Percentiles rank a stretch among this genome's conserved stretches.
phyloP scores from a whole-genome alignment of 2,329 filamentous ascomycete genomes.

The Pseudocercospora macadamiae region DNA sequence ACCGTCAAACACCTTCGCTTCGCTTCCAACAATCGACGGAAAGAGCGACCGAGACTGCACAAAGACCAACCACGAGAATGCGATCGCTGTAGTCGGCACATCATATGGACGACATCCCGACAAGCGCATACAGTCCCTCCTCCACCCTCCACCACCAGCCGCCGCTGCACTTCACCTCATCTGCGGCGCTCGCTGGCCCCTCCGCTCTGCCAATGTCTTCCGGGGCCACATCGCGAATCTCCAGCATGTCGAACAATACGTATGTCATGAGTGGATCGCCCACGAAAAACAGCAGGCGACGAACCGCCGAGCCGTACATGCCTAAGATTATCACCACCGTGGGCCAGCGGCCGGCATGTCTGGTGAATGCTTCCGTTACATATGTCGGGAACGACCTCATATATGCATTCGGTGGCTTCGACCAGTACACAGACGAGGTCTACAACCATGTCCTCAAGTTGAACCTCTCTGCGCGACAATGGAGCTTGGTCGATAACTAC shows the following conservation, averaged over 20 bases:
- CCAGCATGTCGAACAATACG: slow-evolving; percentile 63
- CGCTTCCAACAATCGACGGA: neutral
- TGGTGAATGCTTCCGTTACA: slow-evolving; percentile 98
- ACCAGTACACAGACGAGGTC: slow-evolving; percentile 97
- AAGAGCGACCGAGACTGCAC: neutral
- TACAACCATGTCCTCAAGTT: slow-evolving; percentile 96
- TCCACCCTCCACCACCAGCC: neutral
- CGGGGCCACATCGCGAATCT: slow-evolving; percentile 33
- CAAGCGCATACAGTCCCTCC: neutral
- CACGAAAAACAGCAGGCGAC: slow-evolving; percentile 61
- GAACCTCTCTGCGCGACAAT: slow-evolving; percentile 84
- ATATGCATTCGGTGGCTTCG: slow-evolving; percentile 96
- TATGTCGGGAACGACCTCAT: slow-evolving; percentile 91
- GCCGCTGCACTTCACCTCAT: slow-evolving; percentile 1
- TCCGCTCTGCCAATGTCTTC: slow-evolving; percentile 21
- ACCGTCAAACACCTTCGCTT: too few species aligned
- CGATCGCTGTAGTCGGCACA: slow-evolving; percentile 6
- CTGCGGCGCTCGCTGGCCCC: neutral
- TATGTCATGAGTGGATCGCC: slow-evolving; percentile 92
- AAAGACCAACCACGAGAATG: slow-evolving; percentile 4
- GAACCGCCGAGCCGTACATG: slow-evolving; percentile 73
- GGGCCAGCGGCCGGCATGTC: slow-evolving; percentile 76
- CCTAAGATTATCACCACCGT: slow-evolving; percentile 72
- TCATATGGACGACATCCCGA: neutral
- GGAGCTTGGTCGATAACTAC: slow-evolving; percentile 97